Conservation (phyloP, 208 protist species). For the Vickermania ingenoplastis region DNA sequence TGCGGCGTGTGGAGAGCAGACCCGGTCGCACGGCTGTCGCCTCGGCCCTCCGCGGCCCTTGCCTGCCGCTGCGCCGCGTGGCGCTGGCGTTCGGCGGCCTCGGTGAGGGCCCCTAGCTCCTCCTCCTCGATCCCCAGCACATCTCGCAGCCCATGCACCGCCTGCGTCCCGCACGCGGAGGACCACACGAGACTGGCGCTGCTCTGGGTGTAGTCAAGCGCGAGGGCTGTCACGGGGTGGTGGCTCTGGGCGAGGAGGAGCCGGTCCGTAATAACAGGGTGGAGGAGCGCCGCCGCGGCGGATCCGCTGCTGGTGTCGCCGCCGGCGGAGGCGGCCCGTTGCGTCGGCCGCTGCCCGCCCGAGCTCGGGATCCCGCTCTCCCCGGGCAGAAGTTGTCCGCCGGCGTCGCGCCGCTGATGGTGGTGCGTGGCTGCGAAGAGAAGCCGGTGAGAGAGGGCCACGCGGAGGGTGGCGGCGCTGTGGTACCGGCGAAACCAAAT, state of each 20-base stretch:
- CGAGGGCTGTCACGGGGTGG: conserved; percentile 37
- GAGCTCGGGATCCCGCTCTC: too few species aligned
- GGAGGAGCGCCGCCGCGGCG: neutral
- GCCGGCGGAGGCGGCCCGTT: neutral
- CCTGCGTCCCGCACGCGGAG: conserved; percentile 42
- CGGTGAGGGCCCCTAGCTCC: conserved; percentile 30
- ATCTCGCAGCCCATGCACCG: conserved; percentile 64
- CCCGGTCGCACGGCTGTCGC: neutral
- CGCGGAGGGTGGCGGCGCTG: neutral
- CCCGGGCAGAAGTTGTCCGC: too few species aligned
- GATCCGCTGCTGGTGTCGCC: neutral
- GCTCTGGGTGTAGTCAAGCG: conserved; percentile 66
- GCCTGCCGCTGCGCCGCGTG: conserved; percentile 21
- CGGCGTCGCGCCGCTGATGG: too few species aligned
- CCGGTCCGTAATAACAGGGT: conserved; percentile 28
- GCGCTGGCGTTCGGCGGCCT: conserved; percentile 53
- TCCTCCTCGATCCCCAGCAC: conserved; percentile 73
- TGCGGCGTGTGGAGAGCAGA: neutral
- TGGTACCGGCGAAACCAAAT: neutral
- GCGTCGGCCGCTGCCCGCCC: too few species aligned
- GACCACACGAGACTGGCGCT: conserved; percentile 75
- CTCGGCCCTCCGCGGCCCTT: neutral
- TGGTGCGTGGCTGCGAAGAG: neutral
- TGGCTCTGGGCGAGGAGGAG: conserved; percentile 53
- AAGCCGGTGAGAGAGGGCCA: neutral